Percentiles rank a stretch among this genome's conserved stretches.
Evolutionary conservation across 768 basidiomycete genomes (phyloP).

Genomic region (Boletus pseudopeckii): DNA sequence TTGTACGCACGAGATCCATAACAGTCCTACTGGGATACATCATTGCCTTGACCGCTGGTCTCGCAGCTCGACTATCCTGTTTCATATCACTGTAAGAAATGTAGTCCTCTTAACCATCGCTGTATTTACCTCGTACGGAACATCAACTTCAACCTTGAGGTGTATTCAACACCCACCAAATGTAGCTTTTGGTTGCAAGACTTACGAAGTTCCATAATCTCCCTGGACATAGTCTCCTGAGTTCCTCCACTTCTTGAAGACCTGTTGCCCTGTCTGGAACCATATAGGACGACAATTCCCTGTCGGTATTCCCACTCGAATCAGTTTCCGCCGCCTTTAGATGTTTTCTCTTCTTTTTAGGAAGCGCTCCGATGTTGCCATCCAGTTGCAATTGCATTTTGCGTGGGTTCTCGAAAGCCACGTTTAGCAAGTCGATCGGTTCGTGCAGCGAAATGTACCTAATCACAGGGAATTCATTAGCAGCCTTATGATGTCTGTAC

Average conservation of each 20-base stretch:
- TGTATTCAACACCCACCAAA: not conserved
- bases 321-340: constrained; percentile 1
- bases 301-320: constrained; percentile 1
- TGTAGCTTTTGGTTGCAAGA: constrained; percentile 1
- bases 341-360: constrained; percentile 43
- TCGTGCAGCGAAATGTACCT: constrained; percentile 75
- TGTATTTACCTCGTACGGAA: constrained; percentile 65
- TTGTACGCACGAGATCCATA: constrained; percentile 79
- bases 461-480: constrained; percentile 1
- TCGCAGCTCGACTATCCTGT: constrained; percentile 65
- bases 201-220: constrained; percentile 87
- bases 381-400: constrained; percentile 51
- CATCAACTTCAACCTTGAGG: constrained; percentile 77
- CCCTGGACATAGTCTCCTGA: constrained; percentile 70
- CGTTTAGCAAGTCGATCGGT: constrained; percentile 89
- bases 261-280: constrained; percentile 92
- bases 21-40: constrained; percentile 82
- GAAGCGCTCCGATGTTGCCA: constrained; percentile 43
- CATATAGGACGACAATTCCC: constrained; percentile 45
- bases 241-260: constrained; percentile 70
- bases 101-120: not conserved
- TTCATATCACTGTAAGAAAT: constrained; percentile 8
- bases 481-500: not conserved
- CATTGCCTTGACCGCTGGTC: constrained; percentile 54
- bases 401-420: constrained; percentile 94